These are phyloP conservation scores for Arabidopsis hybrid DNA, from an alignment of 441 rosid species.

Conservation along the genomic window DNA sequence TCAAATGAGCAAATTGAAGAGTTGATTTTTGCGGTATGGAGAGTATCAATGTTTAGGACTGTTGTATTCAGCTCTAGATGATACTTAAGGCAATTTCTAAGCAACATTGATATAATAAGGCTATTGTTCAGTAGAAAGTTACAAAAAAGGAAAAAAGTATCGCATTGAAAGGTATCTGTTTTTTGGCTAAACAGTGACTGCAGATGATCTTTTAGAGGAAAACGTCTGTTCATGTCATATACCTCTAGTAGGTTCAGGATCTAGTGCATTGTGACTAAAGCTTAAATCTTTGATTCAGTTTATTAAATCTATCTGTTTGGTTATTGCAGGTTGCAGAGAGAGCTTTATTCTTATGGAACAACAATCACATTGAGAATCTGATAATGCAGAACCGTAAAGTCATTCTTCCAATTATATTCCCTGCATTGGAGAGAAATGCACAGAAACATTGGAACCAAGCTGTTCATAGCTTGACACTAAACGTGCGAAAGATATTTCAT, in stretches of 20 bases:
- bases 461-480: constrained; percentile 72
- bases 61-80: constrained; percentile 16
- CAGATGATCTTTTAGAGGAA: background rate
- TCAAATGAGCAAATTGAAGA: constrained; percentile 6
- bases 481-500: constrained; percentile 64
- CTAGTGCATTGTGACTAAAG: constrained; percentile 13
- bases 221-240: background rate
- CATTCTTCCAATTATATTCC: constrained; percentile 71
- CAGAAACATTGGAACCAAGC: constrained; percentile 76
- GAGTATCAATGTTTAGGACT: background rate
- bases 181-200: constrained; percentile 16
- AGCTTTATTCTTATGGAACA: constrained; percentile 83
- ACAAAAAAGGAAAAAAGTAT: background rate
- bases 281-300: constrained; percentile 21
- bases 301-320: constrained; percentile 13
- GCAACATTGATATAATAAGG: background rate
- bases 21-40: background rate
- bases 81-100: background rate
- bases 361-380: constrained; percentile 76
- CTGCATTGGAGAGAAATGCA: constrained; percentile 69
- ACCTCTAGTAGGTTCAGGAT: constrained; percentile 19
- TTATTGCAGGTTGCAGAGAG: constrained; percentile 76
- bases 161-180: background rate
- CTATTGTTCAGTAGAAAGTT: background rate
- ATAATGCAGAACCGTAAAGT: constrained; percentile 67